phyloP scores from a whole-genome alignment of 768 basidiomycete genomes.

The Ramaria sp. region DNA sequence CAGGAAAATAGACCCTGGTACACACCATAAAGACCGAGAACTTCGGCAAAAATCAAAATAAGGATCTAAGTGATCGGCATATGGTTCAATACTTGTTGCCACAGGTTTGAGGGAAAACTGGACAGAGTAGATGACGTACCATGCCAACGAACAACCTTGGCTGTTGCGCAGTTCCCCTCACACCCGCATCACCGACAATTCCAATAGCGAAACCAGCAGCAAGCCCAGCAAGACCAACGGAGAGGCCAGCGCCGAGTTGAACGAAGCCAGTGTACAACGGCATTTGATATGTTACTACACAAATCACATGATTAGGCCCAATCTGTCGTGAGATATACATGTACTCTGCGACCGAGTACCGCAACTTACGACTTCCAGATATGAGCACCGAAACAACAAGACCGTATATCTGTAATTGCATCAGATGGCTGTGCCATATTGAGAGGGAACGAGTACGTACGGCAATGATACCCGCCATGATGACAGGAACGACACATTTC shows the following conservation, averaged over 20 bases:
- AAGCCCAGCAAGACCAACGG: slow-evolving; percentile 89
- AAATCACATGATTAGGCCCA: background rate
- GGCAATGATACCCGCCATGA: slow-evolving; percentile 99
- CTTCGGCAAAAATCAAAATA: slow-evolving; percentile 97
- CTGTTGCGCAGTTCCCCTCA: slow-evolving; percentile 95
- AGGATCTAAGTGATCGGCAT: slow-evolving; percentile 49
- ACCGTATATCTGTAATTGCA: slow-evolving; percentile 69
- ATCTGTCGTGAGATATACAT: background rate
- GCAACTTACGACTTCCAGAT: slow-evolving; percentile 64
- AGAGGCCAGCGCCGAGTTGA: slow-evolving; percentile 87
- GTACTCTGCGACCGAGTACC: background rate
- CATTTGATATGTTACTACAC: slow-evolving; percentile 61
- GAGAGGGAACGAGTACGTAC: slow-evolving; percentile 39
- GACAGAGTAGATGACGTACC: slow-evolving; percentile 33
- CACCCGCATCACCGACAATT: slow-evolving; percentile 98
- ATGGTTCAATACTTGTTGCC: background rate
- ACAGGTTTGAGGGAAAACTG: background rate
- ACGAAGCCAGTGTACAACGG: slow-evolving; percentile 89
- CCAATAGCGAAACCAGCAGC: slow-evolving; percentile 97
- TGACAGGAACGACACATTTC: slow-evolving; percentile 93
- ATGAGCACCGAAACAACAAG: slow-evolving; percentile 99
- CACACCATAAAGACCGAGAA: slow-evolving; percentile 80
- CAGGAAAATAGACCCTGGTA: background rate
- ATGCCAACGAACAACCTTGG: slow-evolving; percentile 90
- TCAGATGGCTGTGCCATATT: background rate